These are phyloP conservation scores for Cryptococcus neoformans DNA, from an alignment of 1,284 basidiomycete genomes.

Conservation along the genomic window DNA sequence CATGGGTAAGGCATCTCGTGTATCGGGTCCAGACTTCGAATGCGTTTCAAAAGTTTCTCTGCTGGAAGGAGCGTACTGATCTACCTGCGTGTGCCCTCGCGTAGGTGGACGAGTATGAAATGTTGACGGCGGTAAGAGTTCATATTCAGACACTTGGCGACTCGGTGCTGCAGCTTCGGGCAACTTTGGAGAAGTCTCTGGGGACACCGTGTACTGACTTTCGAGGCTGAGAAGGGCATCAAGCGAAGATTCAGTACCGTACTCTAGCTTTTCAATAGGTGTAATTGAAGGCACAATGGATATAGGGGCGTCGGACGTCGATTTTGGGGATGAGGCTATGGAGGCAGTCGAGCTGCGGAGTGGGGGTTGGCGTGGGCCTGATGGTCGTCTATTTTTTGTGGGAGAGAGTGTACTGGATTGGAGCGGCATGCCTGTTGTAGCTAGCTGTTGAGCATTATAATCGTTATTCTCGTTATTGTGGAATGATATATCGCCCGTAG, in stretches of 20 bases:
- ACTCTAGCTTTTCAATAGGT: conserved; percentile 9
- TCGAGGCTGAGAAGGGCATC: conserved; percentile 22
- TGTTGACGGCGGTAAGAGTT: background rate
- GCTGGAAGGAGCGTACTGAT: background rate
- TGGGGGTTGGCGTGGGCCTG: conserved; percentile 24
- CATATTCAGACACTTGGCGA: background rate
- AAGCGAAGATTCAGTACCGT: conserved; percentile 6
- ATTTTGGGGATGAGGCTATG: conserved; percentile 1
- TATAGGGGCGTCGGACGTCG: conserved; percentile 2
- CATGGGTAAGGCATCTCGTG: background rate
- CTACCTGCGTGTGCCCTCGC: background rate
- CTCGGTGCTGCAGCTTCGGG: background rate
- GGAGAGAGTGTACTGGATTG: too few species aligned
- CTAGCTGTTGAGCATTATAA: too few species aligned
- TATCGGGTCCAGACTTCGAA: conserved; percentile 7
- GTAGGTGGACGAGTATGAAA: background rate
- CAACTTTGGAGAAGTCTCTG: conserved; percentile 19
- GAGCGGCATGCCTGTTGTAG: too few species aligned
- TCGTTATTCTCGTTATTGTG: too few species aligned
- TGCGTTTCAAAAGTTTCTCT: conserved; percentile 7
- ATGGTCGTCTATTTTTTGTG: conserved; percentile 6
- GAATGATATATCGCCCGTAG: too few species aligned
- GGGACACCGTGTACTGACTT: conserved; percentile 22
- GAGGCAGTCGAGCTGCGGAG: conserved; percentile 8
- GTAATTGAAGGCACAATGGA: conserved; percentile 7